These are phyloP conservation scores for Alternaria novae-zelandiae DNA, from an alignment of 2,329 filamentous ascomycete genomes.

Conservation along the genomic window DNA sequence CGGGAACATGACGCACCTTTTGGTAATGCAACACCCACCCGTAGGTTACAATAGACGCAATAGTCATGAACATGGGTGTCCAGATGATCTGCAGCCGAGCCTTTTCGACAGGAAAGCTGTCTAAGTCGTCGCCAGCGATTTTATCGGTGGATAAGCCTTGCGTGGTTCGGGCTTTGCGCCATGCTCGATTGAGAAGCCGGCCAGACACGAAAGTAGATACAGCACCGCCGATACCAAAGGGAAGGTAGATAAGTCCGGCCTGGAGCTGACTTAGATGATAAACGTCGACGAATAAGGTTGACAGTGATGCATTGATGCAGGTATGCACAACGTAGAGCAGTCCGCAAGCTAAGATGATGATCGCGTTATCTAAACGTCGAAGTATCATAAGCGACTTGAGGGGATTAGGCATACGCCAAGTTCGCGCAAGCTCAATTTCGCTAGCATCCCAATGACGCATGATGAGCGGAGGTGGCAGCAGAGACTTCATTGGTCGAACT, in stretches of 20 bases:
- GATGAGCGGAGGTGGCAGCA: neutral
- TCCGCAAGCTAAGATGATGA: neutral
- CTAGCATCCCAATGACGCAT: neutral
- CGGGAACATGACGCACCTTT: neutral
- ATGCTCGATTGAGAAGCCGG: neutral
- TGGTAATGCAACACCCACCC: neutral
- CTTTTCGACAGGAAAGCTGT: neutral
- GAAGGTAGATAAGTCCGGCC: neutral
- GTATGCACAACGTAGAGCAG: neutral
- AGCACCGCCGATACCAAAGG: neutral
- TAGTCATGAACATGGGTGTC: neutral
- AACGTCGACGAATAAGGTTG: neutral
- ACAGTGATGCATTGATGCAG: neutral
- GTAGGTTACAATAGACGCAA: neutral
- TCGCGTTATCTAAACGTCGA: neutral
- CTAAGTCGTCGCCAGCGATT: neutral
- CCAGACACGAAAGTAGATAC: neutral
- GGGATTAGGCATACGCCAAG: neutral
- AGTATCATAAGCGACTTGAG: neutral
- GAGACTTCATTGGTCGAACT: neutral
- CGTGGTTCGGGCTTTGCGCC: neutral
- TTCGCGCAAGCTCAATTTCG: neutral
- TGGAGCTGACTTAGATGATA: neutral
- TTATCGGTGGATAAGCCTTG: neutral
- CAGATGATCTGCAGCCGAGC: neutral